These are phyloP conservation scores for Dactylis glomerata DNA, from an alignment of 176 grass and related monocot genomes.

Conservation along the genomic window DNA sequence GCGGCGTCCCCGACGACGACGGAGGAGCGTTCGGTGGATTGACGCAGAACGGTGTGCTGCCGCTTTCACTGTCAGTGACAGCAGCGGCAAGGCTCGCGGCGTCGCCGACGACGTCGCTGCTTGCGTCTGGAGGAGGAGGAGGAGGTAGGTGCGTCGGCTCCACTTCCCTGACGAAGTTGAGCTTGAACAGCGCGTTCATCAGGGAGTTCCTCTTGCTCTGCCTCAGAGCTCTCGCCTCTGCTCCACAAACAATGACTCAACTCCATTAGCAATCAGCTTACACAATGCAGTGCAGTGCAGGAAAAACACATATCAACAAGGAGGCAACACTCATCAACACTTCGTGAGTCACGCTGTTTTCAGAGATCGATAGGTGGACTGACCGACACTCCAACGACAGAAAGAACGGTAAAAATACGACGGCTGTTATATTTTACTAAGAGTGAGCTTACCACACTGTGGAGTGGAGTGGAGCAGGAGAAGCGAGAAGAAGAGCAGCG, in stretches of 20 bases:
- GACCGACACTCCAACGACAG: no score
- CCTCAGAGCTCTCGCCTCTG: conserved; percentile 55
- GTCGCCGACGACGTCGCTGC: not conserved
- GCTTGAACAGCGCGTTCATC: conserved; percentile 46
- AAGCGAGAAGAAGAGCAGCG: conserved; percentile 15
- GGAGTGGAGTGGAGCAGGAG: conserved; percentile 10
- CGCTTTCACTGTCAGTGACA: not conserved
- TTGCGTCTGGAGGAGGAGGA: not conserved
- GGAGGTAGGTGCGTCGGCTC: conserved; percentile 3
- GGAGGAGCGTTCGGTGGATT: conserved; percentile 32
- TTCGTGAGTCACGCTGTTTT: not conserved
- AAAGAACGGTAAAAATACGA: not conserved
- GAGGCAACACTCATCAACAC: not conserved
- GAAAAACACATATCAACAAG: not conserved
- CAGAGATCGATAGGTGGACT: not conserved
- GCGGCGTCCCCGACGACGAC: conserved; percentile 9
- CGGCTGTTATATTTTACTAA: not conserved
- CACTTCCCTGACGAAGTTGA: conserved; percentile 42
- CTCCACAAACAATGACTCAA: conserved; percentile 4
- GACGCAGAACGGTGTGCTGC: conserved; percentile 49
- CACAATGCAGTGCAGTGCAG: not conserved
- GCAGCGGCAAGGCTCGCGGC: conserved; percentile 28
- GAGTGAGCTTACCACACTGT: conserved; percentile 44
- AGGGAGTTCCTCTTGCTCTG: conserved; percentile 29
- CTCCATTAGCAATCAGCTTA: not conserved